These are phyloP conservation scores for Emericellopsis atlantica DNA, from an alignment of 2,329 filamentous ascomycete genomes.

Conservation along the genomic window DNA sequence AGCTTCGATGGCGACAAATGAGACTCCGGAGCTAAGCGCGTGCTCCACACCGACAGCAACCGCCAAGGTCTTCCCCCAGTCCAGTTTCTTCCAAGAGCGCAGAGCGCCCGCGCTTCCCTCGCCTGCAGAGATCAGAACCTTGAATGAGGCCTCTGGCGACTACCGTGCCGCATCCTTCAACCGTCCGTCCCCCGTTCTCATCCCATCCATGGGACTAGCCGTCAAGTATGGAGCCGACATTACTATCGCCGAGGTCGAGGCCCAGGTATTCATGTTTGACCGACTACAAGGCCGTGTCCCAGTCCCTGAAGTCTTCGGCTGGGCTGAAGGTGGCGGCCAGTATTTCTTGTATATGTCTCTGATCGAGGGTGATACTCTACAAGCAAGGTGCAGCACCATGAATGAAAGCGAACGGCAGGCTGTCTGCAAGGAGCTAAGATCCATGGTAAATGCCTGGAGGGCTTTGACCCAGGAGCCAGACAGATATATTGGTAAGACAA, in stretches of 20 bases:
- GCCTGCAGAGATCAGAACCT: too few species aligned
- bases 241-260: slow-evolving; percentile 14
- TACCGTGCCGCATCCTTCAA: slow-evolving; percentile 8
- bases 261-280: slow-evolving; percentile 14
- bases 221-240: slow-evolving; percentile 20
- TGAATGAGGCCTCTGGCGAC: background rate
- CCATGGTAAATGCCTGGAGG: slow-evolving; percentile 8
- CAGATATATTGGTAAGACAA: slow-evolving; percentile 8
- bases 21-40: too few species aligned
- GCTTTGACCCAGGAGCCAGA: slow-evolving; percentile 6
- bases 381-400: slow-evolving; percentile 7
- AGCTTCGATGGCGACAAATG: too few species aligned
- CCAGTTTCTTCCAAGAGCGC: too few species aligned
- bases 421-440: slow-evolving; percentile 16
- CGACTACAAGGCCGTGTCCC: slow-evolving; percentile 10
- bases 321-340: slow-evolving; percentile 8
- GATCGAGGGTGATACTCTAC: slow-evolving; percentile 9
- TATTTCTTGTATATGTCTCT: slow-evolving; percentile 14
- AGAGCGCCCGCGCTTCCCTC: too few species aligned
- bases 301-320: slow-evolving; percentile 21
- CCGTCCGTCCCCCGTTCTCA: slow-evolving; percentile 14
- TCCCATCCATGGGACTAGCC: slow-evolving; percentile 17
- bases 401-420: slow-evolving; percentile 8
- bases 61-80: too few species aligned
- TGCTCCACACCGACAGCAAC: too few species aligned